Evolutionary conservation across 352 stramenopile species (phyloP), one percentile per base, ranked within the genome.

Genomic region (Achlya hypogyna): DNA sequence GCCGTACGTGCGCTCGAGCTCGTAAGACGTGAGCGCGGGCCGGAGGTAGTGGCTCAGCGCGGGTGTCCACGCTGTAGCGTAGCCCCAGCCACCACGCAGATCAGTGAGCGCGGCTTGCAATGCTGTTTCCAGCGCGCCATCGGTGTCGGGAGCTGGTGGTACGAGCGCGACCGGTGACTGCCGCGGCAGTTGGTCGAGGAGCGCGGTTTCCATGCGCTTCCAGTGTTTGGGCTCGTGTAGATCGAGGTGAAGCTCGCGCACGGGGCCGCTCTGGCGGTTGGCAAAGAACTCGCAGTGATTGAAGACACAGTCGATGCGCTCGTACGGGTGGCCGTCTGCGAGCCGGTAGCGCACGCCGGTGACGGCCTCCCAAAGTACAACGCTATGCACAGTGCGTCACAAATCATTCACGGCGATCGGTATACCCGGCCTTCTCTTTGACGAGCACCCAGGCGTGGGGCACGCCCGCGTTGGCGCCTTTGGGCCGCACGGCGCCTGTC

Each of bases 11-110:
- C 87, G 79, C 71, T 96, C 88, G 47, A 88, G 65, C 38, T 96
- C 88, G 71, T 96, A 96, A 16, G 87, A 86, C 45, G 82, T 82
- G 22, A 96, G 78, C n/a, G 88, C 87, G 27, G 87, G 88, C 9
- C 89, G 73, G 49, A 96, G 67, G 53, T 82, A 87, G 65, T 92
- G 91, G 58, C 73, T 75, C 23, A 96, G 76, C 34, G 85, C 79
- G 35, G 85, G 75, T 58, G 84, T 92, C 84, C 84, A 96, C 5
- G 70, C 72, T 20, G 86, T 95, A 51, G 73, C 58, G 53, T 90
- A 72, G 5, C 84, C 81, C 35, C 78, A 69, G 5, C 53, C 72
- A 38, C 77, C 74, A 32, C 83, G 72, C 23, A 72, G 70, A 3
- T 77, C 77, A 1, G 74, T 69, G 47, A 93, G 77, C 10, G 69